Evolutionary conservation across 192 early-diverging fungal species (phyloP), one percentile per base, ranked within the genome.

Genomic region (Podila epigama): DNA sequence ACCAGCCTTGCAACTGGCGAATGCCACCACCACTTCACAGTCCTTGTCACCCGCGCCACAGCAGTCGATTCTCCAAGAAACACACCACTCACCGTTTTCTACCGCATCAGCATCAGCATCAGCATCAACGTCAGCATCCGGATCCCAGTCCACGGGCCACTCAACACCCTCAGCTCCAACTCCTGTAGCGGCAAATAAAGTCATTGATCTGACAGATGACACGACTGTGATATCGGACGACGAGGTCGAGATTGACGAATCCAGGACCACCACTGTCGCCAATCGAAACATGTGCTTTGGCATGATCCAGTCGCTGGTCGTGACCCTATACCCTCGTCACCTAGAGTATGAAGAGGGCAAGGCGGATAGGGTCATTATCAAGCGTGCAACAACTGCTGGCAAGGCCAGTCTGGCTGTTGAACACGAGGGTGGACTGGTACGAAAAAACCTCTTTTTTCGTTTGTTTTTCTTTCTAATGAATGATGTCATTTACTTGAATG

Each of bases 271-370:
- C 9, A 63, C 73, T 15, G 55, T 77, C 27, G 66, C 65, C 3
- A 77, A 81, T 28, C 64, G 71, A 64, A 66, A 81, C 48, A 63
- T 81, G 39, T 81, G 79, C 39, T 81, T 73, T 60, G 79, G 79
- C 0, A 75, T 75, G 79, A 81, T 81, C 34, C 48, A 72, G 29
- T 66, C 66, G 4, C 31, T 69, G 22, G 59, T 75, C 15, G 63
- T 81, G 20, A 70, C 72, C 8, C 60, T 81, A 29, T 75, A 81
- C 31, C 79, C 79, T 29, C 70, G 79, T 15, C 71, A 69, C 44
- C 65, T 68, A 36, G 60, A 68, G 18, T 66, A 58, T 37, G 58
- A 68, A 2, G 67, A 75, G 51, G 79, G 70, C 25, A 69, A 75
- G 32, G 55, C 67, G 9, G 71, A 66, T 22, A 66, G 48, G 18